These are phyloP conservation scores for Circinella umbellata DNA, from an alignment of 371 early-diverging fungal species.

Conservation along the genomic window DNA sequence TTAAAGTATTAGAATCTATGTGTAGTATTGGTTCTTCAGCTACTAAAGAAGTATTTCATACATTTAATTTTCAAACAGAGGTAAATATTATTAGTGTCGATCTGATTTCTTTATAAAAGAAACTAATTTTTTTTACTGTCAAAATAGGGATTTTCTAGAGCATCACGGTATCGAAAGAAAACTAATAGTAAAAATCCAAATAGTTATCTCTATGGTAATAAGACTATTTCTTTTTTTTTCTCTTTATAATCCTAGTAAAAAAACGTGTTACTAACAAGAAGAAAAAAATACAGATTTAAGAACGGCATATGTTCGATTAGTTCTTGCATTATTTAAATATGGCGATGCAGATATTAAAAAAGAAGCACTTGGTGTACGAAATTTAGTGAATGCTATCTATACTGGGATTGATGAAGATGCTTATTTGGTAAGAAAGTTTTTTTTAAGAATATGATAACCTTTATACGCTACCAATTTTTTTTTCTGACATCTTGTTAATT, in stretches of 20 bases:
- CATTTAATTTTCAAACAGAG: slow-evolving; percentile 54
- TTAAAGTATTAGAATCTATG: slow-evolving; percentile 42
- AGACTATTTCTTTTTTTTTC: neutral
- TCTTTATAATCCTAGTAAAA: neutral
- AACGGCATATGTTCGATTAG: slow-evolving; percentile 73
- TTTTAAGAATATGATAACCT: too few relatives aligned
- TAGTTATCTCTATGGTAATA: slow-evolving; percentile 47
- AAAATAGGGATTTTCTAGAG: slow-evolving; percentile 44
- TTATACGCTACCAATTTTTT: too few relatives aligned
- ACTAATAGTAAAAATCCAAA: slow-evolving; percentile 46
- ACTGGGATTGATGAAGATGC: slow-evolving; percentile 71
- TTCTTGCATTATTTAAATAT: slow-evolving; percentile 76
- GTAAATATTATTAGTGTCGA: slow-evolving; percentile 17
- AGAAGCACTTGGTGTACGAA: slow-evolving; percentile 70
- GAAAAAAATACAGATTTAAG: slow-evolving; percentile 47
- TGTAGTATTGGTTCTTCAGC: slow-evolving; percentile 44
- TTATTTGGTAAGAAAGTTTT: slow-evolving; percentile 47
- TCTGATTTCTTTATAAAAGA: neutral
- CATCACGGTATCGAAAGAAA: slow-evolving; percentile 47
- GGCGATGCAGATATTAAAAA: slow-evolving; percentile 74
- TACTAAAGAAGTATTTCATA: slow-evolving; percentile 41
- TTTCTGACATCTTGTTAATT: neutral
- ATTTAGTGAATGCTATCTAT: slow-evolving; percentile 68
- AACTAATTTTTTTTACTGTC: too few relatives aligned
- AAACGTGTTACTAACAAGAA: too few relatives aligned